Evolutionary conservation across 139 green algal genomes (phyloP).

Genomic region (Pleodorina starrii): DNA sequence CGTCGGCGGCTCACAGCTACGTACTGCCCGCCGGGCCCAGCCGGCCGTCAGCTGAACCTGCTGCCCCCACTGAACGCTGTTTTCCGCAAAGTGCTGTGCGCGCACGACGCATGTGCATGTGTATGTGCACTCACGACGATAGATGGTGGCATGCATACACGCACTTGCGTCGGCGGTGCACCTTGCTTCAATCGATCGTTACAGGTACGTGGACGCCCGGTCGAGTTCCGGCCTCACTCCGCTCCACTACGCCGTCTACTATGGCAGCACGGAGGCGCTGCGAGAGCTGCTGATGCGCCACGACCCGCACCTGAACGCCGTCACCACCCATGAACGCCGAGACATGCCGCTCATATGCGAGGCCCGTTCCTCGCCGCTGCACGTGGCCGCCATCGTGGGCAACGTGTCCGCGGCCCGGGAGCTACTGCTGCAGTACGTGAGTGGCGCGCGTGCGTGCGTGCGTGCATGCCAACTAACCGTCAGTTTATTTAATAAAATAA

Average conservation of each 20-base stretch:
- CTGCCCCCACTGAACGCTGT: too few species aligned
- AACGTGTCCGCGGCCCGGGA: not conserved
- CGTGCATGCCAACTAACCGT: not conserved
- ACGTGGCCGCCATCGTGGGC: conserved; percentile 3
- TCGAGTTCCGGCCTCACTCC: not conserved
- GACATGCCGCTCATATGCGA: not conserved
- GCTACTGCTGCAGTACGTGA: conserved; percentile 25
- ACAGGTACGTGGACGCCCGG: conserved; percentile 21
- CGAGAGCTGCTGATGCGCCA: conserved; percentile 22
- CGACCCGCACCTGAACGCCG: not conserved
- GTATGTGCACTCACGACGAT: too few species aligned
- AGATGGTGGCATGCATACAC: not conserved
- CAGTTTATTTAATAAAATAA: not conserved
- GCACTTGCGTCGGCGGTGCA: not conserved
- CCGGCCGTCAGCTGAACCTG: too few species aligned
- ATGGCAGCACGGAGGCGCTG: not conserved
- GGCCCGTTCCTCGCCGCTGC: not conserved
- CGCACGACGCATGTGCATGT: too few species aligned
- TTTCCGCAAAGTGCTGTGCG: too few species aligned
- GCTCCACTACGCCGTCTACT: conserved; percentile 23
- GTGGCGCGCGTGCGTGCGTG: not conserved
- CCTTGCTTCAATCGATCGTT: not conserved
- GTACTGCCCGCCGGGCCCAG: too few species aligned
- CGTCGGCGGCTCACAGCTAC: too few species aligned
- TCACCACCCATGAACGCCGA: not conserved